These are phyloP conservation scores for Candida mattraensis DNA, from an alignment of 805 yeast species.

Conservation along the genomic window DNA sequence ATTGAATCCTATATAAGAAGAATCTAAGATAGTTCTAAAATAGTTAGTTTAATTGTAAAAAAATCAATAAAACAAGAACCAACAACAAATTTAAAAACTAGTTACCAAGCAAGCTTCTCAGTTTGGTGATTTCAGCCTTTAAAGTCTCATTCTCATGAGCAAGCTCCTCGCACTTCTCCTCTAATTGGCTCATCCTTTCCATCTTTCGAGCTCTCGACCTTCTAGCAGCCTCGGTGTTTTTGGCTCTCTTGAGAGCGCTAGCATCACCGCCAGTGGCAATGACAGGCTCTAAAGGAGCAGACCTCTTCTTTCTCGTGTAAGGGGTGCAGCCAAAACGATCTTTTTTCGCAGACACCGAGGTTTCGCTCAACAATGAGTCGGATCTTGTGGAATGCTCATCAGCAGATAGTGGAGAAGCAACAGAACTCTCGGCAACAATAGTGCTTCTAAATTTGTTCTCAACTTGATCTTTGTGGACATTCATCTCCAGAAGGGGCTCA, in stretches of 20 bases:
- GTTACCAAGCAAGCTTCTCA: conserved; percentile 48
- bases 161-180: conserved; percentile 68
- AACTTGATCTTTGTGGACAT: background rate
- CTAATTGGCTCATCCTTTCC: conserved; percentile 83
- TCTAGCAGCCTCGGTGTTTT: conserved; percentile 97
- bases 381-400: conserved; percentile 5
- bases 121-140: conserved; percentile 55
- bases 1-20: background rate
- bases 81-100: too few relatives aligned
- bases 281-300: conserved; percentile 70
- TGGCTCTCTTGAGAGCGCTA: conserved; percentile 83
- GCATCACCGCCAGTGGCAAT: conserved; percentile 60
- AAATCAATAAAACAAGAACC: conserved; percentile 1
- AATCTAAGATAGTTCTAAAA: too few relatives aligned
- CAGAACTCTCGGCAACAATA: background rate
- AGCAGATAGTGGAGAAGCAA: conserved; percentile 5
- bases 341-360: conserved; percentile 35
- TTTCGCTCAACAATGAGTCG: conserved; percentile 6
- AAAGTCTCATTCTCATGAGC: conserved; percentile 57
- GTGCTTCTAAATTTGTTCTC: too few relatives aligned
- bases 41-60: background rate
- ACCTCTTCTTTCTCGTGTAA: conserved; percentile 76
- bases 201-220: conserved; percentile 91
- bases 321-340: conserved; percentile 77
- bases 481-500: conserved; percentile 6